Base-by-base conservation (phyloP, 805 yeast genomes). In the Kazachstania taianensis region DNA sequence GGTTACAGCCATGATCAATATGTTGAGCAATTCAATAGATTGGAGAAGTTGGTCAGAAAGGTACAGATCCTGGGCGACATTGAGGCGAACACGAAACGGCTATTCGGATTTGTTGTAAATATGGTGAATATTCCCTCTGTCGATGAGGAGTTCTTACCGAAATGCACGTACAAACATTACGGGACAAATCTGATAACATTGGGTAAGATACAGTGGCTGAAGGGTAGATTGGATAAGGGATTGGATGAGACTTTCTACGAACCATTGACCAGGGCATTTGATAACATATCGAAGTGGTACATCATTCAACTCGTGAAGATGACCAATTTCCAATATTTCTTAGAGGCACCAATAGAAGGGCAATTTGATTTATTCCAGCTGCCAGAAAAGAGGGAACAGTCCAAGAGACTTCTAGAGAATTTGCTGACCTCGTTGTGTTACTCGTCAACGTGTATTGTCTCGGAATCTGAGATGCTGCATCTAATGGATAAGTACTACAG, bases 241-340 rank as follows among this genome's bases (percentile, higher is more conserved):
- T 7, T 18, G 13, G 19, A 22, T 20, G 24, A 30, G 2, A 36
- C 30, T 19, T 41, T 41, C 20, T 31, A 27, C 12, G 15, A 20
- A 19, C 46, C 50, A 6, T 8, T 46, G 1, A 34, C 28, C 15
- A 30, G 33, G 8, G 33, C 42, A 14, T 40, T 42, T 14, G 32
- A 37, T 12, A 36, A 29, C 4, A 27, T 40, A 7, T 30, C 39
- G 23, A 46, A 42, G 35, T 46, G 49, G 49, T 45, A 45, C 30
- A 26, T 43, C 14, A 35, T 45, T 12, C 44, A 48, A 31, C 28
- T 38, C 30, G 43, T 46, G 30, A 38, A 37, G 25, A 13, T 45
- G 5, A 40, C 40, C 1, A 46, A 43, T 23, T 40, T 30, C 19
- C 25, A 35, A 7, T 24, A 29, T 4, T 38, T 38, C 7, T 19